Evolutionary conservation across 2,329 filamentous ascomycete species (phyloP).

Genomic region (Colletotrichum sp.): DNA sequence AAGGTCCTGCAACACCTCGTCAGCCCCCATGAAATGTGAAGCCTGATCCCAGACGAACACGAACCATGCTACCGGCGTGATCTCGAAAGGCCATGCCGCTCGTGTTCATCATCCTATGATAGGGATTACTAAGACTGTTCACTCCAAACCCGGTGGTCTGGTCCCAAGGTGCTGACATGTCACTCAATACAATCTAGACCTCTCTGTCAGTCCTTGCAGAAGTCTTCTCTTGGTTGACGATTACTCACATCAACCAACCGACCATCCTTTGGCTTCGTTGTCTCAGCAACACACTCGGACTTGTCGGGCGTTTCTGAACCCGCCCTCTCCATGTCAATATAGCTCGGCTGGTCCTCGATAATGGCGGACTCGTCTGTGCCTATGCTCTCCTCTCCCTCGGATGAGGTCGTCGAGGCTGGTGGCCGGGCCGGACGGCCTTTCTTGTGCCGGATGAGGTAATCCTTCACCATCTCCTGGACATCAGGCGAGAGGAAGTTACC

Average conservation of each 20-base stretch:
- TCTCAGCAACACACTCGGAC: constrained; percentile 30
- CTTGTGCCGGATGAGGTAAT: constrained; percentile 71
- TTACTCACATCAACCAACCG: constrained; percentile 71
- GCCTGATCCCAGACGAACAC: constrained; percentile 31
- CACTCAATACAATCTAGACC: constrained; percentile 84
- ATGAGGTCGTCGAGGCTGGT: neutral
- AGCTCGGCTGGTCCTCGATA: constrained; percentile 55
- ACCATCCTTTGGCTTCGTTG: constrained; percentile 30
- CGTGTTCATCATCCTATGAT: constrained; percentile 99
- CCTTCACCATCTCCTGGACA: constrained; percentile 78
- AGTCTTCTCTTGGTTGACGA: neutral
- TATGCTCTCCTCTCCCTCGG: constrained; percentile 2
- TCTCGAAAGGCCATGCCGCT: constrained; percentile 87
- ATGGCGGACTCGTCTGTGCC: constrained; percentile 26
- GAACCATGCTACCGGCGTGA: constrained; percentile 93
- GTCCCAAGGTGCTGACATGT: constrained; percentile 98
- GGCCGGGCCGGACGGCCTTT: constrained; percentile 49
- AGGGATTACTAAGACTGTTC: constrained; percentile 93
- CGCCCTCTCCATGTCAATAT: constrained; percentile 69
- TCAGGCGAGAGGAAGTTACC: constrained; percentile 84
- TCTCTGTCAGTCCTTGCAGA: neutral
- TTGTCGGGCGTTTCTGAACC: constrained; percentile 27
- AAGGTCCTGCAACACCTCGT: constrained; percentile 69
- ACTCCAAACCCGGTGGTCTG: constrained; percentile 80
- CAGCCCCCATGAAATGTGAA: neutral